phyloP scores from a whole-genome alignment of 2,329 filamentous ascomycete species.

The Botryotinia calthae region DNA sequence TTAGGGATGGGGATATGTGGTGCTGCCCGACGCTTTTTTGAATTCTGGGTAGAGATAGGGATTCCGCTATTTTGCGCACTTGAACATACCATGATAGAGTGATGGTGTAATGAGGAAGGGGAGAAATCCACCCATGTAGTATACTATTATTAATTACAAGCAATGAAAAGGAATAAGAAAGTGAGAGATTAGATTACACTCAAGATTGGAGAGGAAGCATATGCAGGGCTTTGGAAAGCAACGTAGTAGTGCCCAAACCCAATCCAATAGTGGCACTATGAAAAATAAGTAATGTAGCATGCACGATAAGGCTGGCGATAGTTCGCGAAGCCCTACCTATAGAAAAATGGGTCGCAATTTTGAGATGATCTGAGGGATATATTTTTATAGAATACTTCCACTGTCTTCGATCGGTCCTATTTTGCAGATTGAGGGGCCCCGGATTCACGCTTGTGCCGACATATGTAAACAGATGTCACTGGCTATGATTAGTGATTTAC shows the following conservation, averaged over 20 bases:
- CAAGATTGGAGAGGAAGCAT: neutral
- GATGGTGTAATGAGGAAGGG: neutral
- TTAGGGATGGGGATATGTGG: neutral
- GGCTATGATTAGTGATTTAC: neutral
- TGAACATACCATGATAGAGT: neutral
- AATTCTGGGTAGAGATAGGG: no score
- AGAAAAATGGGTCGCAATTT: neutral
- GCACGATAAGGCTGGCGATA: neutral
- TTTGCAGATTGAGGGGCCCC: neutral
- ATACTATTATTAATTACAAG: neutral
- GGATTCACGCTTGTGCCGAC: neutral
- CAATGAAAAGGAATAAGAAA: neutral
- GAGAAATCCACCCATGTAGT: no score
- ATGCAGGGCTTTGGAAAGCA: neutral
- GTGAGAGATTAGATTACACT: neutral
- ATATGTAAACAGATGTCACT: conserved; percentile 8
- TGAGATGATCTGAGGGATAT: neutral
- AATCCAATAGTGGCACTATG: neutral
- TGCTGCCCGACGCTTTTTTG: neutral
- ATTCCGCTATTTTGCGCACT: neutral
- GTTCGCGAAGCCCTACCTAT: neutral
- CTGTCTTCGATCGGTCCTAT: neutral
- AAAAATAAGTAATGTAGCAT: neutral
- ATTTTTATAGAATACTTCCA: neutral
- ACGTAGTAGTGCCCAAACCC: neutral